Evolutionary conservation across 2,329 filamentous ascomycete genomes (phyloP).

Genomic region (Aureobasidium zeae): DNA sequence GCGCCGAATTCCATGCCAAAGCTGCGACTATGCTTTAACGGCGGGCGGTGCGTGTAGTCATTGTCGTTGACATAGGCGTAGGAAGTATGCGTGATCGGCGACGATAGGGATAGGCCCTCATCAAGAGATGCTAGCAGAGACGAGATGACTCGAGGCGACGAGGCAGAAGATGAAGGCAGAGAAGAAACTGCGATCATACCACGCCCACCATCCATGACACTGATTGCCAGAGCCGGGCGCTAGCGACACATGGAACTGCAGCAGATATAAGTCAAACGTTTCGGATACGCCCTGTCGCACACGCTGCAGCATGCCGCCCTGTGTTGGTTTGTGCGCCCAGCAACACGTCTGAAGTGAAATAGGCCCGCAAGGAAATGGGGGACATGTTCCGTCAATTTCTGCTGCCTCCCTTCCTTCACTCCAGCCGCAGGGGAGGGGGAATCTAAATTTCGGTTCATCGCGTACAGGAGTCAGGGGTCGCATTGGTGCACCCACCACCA

Average conservation of each 20-base stretch:
- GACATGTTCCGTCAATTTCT: too few relatives aligned
- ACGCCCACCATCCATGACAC: too few relatives aligned
- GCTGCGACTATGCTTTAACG: constrained; percentile 20
- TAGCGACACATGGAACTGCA: constrained; percentile 12
- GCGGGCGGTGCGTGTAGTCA: neutral
- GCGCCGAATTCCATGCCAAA: constrained; percentile 68
- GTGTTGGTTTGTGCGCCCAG: constrained; percentile 4
- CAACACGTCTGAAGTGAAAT: too few relatives aligned
- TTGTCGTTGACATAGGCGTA: constrained; percentile 13
- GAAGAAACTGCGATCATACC: too few relatives aligned
- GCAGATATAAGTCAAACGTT: neutral
- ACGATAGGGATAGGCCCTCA: neutral
- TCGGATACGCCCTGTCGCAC: constrained; percentile 3
- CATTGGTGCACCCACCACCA: too few relatives aligned
- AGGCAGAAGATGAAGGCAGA: too few relatives aligned
- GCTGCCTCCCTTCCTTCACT: too few relatives aligned
- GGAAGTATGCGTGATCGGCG: neutral
- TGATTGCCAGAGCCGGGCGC: too few relatives aligned
- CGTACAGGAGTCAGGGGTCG: too few relatives aligned
- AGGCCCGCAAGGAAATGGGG: too few relatives aligned
- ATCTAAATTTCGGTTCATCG: too few relatives aligned
- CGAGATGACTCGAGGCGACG: constrained; percentile 53
- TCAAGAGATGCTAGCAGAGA: constrained; percentile 54
- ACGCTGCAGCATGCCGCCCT: neutral
- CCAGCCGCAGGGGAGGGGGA: too few relatives aligned